Conservation (phyloP, 306 rosid genomes). For the Cucurbita argyrosperma region DNA sequence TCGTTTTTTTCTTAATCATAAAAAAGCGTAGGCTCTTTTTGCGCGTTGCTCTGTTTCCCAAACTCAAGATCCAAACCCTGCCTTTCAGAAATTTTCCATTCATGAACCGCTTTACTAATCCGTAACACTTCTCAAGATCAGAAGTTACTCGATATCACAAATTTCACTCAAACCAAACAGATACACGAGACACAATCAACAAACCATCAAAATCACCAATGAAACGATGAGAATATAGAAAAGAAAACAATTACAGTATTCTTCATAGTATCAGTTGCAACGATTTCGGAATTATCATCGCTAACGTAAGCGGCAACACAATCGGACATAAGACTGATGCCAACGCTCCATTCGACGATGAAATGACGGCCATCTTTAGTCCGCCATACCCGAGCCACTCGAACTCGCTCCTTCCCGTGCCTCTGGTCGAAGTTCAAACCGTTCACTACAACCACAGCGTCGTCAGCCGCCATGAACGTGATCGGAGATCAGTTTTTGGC, state of each 20-base stretch:
- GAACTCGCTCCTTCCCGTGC: conserved; percentile 75
- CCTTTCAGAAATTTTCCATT: neutral
- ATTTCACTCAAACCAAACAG: neutral
- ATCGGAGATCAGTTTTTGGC: neutral
- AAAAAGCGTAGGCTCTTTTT: neutral
- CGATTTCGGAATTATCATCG: conserved; percentile 68
- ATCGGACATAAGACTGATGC: conserved; percentile 62
- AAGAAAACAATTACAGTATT: conserved; percentile 45
- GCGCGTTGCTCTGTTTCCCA: neutral
- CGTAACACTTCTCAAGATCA: neutral
- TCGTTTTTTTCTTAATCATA: neutral
- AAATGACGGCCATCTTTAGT: conserved; percentile 33
- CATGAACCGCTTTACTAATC: neutral
- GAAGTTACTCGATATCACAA: neutral
- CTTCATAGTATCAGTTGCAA: conserved; percentile 89
- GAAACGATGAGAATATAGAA: neutral
- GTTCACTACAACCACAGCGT: conserved; percentile 9
- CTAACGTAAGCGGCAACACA: conserved; percentile 45
- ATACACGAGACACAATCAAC: neutral
- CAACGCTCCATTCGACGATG: conserved; percentile 76
- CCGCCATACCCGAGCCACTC: conserved; percentile 83
- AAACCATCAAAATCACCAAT: neutral
- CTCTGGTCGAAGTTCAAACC: conserved; percentile 64
- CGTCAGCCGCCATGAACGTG: conserved; percentile 24
- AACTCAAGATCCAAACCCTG: neutral